Base-by-base conservation (phyloP, 768 basidiomycete species). In the Sporobolomyces phaffii region DNA sequence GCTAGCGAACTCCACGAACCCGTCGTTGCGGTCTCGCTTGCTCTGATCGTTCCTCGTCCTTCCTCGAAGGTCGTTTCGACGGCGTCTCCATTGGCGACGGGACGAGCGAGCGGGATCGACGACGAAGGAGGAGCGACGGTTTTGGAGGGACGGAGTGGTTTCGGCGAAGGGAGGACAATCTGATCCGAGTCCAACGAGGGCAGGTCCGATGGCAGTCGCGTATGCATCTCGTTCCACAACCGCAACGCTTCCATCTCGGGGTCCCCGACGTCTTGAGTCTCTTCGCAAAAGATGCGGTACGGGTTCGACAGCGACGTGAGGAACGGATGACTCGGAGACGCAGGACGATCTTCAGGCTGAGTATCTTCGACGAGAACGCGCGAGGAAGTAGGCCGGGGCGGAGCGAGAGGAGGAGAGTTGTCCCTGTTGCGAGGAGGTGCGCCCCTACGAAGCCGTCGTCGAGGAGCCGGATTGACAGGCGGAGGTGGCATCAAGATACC, bases 351-450 rank as follows among this genome's bases (percentile, higher is more conserved):
- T n/a, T n/a, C n/a, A n/a, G n/a, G n/a, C 34, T 67, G 65, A 41
- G 65, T 67, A 17, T 67, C 65, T 26, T 67, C 65, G 33, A 62
- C 60, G 13, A 67, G 54, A 2, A 62, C 52, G n/a, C 64, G 57
- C 20, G 40, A 22, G 14, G 11, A 10, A 8, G 51, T 15, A 52
- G 51, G 34, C 14, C 29, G 6, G 6, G 51, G 22, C 29, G 51
- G 15, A 52, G 34, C 29, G 8, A n/a, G n/a, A n/a, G n/a, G n/a
- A n/a, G n/a, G n/a, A n/a, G n/a, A n/a, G n/a, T n/a, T n/a, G n/a
- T n/a, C n/a, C n/a, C 26, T 24, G n/a, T 8, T 8, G 11, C 53
- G 22, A 28, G 54, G 54, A 15, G 64, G 64, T 5, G 64, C 48
- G 5, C 64, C 64, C 3, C 57, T 28, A 6, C 64, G 31, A 2